Evolutionary conservation across 2,329 filamentous ascomycete genomes (phyloP).

Genomic region (Exophiala calicioides): DNA sequence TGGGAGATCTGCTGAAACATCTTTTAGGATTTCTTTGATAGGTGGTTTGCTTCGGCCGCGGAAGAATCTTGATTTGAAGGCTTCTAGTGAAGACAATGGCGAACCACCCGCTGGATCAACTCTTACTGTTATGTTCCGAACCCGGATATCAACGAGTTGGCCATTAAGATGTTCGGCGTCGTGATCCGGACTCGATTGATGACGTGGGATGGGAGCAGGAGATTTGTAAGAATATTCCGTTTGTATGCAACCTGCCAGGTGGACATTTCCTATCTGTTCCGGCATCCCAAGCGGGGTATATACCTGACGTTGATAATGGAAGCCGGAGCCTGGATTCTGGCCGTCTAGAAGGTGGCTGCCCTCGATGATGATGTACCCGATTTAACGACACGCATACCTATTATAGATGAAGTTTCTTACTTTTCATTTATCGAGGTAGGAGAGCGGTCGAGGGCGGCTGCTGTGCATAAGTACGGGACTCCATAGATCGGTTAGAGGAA

Average conservation of each 20-base stretch:
- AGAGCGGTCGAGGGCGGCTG: too few relatives aligned
- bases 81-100: slow-evolving; percentile 36
- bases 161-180: background rate
- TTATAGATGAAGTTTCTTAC: too few relatives aligned
- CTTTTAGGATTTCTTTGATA: slow-evolving; percentile 62
- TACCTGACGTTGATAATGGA: too few relatives aligned
- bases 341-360: too few relatives aligned
- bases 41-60: slow-evolving; percentile 41
- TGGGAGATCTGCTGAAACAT: slow-evolving; percentile 62
- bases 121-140: slow-evolving; percentile 38
- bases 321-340: too few relatives aligned
- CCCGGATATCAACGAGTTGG: slow-evolving; percentile 41
- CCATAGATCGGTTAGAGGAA: too few relatives aligned
- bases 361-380: too few relatives aligned
- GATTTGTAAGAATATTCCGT: background rate
- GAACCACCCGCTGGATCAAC: slow-evolving; percentile 39
- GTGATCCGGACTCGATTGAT: background rate
- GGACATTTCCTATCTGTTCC: background rate
- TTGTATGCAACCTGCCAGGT: too few relatives aligned
- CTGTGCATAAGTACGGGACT: background rate
- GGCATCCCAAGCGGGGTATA: too few relatives aligned
- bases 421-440: too few relatives aligned
- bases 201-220: too few relatives aligned
- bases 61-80: slow-evolving; percentile 35
- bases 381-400: too few relatives aligned